Conservation (phyloP, 2,329 filamentous ascomycete species). For the Colletotrichum sp. region DNA sequence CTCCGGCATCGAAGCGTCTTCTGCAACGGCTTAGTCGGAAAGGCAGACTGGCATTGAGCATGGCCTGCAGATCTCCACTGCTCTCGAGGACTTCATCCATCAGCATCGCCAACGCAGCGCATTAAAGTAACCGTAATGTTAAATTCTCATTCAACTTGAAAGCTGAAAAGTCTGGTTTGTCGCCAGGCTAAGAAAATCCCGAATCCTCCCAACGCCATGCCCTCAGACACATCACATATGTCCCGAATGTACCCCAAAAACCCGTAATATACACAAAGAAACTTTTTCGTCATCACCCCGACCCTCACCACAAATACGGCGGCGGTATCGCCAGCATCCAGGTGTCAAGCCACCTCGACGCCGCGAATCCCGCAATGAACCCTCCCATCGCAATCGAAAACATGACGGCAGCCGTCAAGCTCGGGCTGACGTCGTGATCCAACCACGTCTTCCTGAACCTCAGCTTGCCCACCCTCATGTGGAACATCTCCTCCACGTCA, state of each 20-base stretch:
- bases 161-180: not conserved
- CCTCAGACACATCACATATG: not conserved
- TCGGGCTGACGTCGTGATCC: constrained; percentile 30
- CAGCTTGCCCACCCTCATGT: constrained; percentile 36
- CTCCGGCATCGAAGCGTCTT: not conserved
- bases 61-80: not conserved
- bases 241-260: not conserved
- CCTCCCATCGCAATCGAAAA: constrained; percentile 24
- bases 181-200: not conserved
- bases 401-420: constrained; percentile 26
- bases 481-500: constrained; percentile 32
- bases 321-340: not conserved
- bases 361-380: constrained; percentile 22
- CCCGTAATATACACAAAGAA: not conserved
- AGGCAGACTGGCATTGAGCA: not conserved
- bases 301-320: not conserved
- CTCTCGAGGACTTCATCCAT: not conserved
- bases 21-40: not conserved
- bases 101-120: not conserved
- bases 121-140: not conserved
- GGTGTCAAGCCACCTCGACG: constrained; percentile 4
- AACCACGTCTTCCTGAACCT: constrained; percentile 34
- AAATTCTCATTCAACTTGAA: not conserved
- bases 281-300: not conserved
- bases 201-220: not conserved